Base-by-base conservation (phyloP, 1,284 basidiomycete genomes). In the Rhodotorula sp. region DNA sequence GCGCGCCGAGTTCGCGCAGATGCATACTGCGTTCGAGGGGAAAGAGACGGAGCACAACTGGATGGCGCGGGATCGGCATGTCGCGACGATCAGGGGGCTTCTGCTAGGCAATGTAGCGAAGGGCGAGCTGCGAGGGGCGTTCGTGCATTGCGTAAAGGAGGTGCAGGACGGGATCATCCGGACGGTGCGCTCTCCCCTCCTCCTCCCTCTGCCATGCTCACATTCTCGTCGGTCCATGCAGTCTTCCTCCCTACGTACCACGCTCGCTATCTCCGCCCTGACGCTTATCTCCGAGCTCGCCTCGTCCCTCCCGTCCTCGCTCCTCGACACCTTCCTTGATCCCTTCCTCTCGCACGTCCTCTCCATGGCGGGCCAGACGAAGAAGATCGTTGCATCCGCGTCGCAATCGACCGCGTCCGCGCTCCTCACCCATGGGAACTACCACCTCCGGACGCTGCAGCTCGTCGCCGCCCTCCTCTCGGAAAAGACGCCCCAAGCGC, bases 21-120 rank as follows among this genome's bases (percentile, higher is more conserved):
- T 97, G 89, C 80, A 87, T 32, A 90, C 90, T 62, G 84, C 85
- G 69, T 97, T 97, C 78, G 91, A 93, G 88, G 94, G 94, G 27
- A 97, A 89, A 82, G 97, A 99, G 83, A 93, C 91, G 0, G 96
- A 99, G 80, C 92, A 96, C 78, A 99, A 99, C 79, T 99, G 96
- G 96, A 86, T 88, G 55, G 84, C 85, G 36, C 87, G 96, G 73
- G 96, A 99, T 75, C 88, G 87, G 72, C 86, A 90, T 22, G 85
- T 97, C 70, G 85, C 88, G 60, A 87, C 88, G 27, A 88, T 99
- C 19, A 87, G 97, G 61, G 95, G 96, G 12, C 94, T 99, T 91
- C 82, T 99, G 72, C 91, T 89, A 76, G 73, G 64, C 10, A 63
- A 59, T 2, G 63, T 71, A 7, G 46, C 61, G 10, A 34, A 64